Conservation (phyloP, 1,284 basidiomycete genomes). For the Gastroboletus turbinatus region DNA sequence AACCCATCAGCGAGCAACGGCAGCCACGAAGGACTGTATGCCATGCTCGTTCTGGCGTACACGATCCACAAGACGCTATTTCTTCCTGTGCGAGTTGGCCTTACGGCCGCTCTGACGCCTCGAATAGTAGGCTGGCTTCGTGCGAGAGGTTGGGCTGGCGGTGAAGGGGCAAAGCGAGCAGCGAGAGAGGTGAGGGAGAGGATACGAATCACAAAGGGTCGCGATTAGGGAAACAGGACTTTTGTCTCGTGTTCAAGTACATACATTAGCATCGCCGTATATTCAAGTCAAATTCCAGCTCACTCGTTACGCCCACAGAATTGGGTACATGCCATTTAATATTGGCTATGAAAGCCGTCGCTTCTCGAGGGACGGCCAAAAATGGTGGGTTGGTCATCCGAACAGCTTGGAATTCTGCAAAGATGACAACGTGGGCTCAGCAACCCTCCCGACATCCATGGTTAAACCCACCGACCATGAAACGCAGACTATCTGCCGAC, state of each 20-base stretch:
- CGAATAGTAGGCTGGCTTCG: conserved; percentile 79
- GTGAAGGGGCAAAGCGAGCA: conserved; percentile 64
- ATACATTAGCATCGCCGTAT: conserved; percentile 16
- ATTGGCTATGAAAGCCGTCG: not conserved
- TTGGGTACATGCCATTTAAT: not conserved
- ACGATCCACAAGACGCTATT: conserved; percentile 95
- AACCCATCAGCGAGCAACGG: conserved; percentile 30
- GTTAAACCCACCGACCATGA: conserved; percentile 47
- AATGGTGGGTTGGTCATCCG: conserved; percentile 1
- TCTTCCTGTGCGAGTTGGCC: conserved; percentile 85
- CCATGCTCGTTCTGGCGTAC: conserved; percentile 91
- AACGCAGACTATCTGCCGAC: conserved; percentile 44
- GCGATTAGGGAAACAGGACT: conserved; percentile 5
- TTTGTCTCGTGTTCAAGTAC: not conserved
- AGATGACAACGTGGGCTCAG: conserved; percentile 34
- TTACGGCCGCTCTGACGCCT: conserved; percentile 89
- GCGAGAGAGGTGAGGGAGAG: conserved; percentile 62
- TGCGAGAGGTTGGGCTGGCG: conserved; percentile 72
- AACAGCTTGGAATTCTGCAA: not conserved
- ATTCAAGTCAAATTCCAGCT: conserved; percentile 14
- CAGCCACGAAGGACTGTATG: conserved; percentile 76
- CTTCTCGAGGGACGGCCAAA: not conserved
- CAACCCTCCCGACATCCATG: conserved; percentile 51
- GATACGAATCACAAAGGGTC: conserved; percentile 21
- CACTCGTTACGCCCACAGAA: not conserved